Evolutionary conservation across 768 basidiomycete genomes (phyloP), one percentile per base, ranked within the genome.

Genomic region (Boletus rubropictus): DNA sequence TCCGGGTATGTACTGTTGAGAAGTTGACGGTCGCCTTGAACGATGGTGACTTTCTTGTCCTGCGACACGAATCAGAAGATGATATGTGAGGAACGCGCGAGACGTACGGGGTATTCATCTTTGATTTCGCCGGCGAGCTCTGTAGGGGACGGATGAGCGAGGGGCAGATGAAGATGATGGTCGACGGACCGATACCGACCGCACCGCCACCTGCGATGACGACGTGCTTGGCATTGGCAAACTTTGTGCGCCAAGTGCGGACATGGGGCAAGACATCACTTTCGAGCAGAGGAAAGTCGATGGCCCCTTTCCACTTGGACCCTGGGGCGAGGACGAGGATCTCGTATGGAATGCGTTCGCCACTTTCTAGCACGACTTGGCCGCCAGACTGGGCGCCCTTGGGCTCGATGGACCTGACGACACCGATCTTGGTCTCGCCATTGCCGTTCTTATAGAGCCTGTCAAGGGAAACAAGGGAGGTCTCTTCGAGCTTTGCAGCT

Each of bases 291-390:
- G 79, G 80, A 40, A 83, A 62, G 14, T 64, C 60, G 36, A 77
- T 37, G 0, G 77, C 76, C 0, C 76, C 81, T 11, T 60, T 54
- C 79, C 79, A 86, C 4, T 52, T 62, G 33, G 71, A 72, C 1
- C 86, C 86, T 2, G 83, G 70, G 0, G 81, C 75, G 28, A 87
- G 62, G 31, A 87, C 71, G 35, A 88, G 76, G 18, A 75, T 63
- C 10, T 73, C 72, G 60, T 79, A 88, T 7, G 64, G 59, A 11
- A 86, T 48, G 39, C 58, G 59, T 41, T 79, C 72, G 28, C 80
- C 81, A 50, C 68, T 56, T 52, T 68, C 69, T 8, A 87, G 70
- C 5, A 72, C 65, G 6, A 86, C 70, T 18, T 74, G 69, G 0
- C 77, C 77, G n/a, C 72, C 70, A 12, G 63, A 55, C 4, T 61